Base-by-base conservation (phyloP, 805 yeast genomes). In the Lachancea sp. region DNA sequence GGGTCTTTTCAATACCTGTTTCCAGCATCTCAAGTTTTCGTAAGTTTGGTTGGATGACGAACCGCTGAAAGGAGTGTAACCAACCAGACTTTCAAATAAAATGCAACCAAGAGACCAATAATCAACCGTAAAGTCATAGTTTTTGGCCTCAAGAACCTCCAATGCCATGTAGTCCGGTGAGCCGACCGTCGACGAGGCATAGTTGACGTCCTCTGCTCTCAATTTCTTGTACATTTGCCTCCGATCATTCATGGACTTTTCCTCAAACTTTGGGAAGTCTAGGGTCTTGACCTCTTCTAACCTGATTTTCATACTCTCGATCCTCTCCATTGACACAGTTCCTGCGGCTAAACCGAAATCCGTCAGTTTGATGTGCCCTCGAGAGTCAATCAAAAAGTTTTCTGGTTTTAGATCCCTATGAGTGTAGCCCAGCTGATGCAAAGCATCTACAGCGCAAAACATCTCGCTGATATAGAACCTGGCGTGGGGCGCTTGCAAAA, bases 91-190 rank as follows among this genome's bases (percentile, higher is more conserved):
- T 68, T 93, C 99, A 63, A 91, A 93, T 33, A 93, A 71, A 82
- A 93, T 93, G 67, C 99, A 93, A 3, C 99, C 99, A 47, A 93
- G 72, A 0, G 98, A 90, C 99, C 99, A 93, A 65, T 93, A 93
- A 70, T 93, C 99, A 47, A 95, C 95, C 13, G 99, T 91, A 63
- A 83, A 90, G 62, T 93, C 96, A 65, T 93, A 93, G 47, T 82
- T 80, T 59, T 84, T 85, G 7, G 99, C 99, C 65, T 88, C 95
- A 44, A 93, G 76, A 11, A 93, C 98, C 65, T 93, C 99, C 41
- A 93, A 73, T 1, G 99, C 99, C 99, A 93, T 93, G 62, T 93
- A 93, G 66, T 93, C 99, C 1, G 99, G 99, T 4, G 95, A 85
- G 1, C 99, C 99, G 13, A 93, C 99, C 55, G 91, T 87, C 1